phyloP scores from a whole-genome alignment of 176 grass and related monocot genomes.

The Avena atlantica region DNA sequence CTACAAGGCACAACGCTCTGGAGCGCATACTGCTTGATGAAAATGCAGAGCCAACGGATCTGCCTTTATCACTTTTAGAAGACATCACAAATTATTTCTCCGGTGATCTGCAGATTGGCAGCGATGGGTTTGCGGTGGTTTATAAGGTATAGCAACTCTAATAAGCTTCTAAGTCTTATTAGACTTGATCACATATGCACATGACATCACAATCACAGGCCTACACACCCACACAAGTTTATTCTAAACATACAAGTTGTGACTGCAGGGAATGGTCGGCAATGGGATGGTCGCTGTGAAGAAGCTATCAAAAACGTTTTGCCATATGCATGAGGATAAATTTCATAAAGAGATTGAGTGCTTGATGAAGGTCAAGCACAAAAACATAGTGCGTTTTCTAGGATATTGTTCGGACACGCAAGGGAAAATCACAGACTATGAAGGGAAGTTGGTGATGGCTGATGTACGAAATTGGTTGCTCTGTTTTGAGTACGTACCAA shows the following conservation, averaged over 20 bases:
- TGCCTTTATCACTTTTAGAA: conserved; percentile 5
- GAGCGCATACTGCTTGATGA: conserved; percentile 1
- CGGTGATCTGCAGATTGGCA: neutral
- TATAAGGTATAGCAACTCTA: neutral
- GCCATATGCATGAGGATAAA: neutral
- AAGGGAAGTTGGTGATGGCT: neutral
- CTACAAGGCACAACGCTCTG: neutral
- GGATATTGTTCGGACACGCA: neutral
- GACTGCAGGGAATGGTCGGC: neutral
- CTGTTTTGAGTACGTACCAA: neutral
- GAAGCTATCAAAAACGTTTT: neutral
- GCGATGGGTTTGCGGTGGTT: neutral
- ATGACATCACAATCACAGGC: neutral
- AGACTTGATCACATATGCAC: neutral
- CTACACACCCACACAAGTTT: neutral
- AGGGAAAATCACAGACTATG: neutral
- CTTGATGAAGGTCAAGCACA: neutral
- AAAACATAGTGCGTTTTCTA: neutral
- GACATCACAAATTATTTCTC: neutral
- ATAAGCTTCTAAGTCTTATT: neutral
- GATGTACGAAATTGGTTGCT: neutral
- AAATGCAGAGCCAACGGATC: neutral
- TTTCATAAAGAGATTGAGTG: neutral
- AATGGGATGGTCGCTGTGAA: neutral
- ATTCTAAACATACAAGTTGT: neutral